These are phyloP conservation scores for Paecilomyces sp. DNA, from an alignment of 2,329 filamentous ascomycete genomes.

Conservation along the genomic window DNA sequence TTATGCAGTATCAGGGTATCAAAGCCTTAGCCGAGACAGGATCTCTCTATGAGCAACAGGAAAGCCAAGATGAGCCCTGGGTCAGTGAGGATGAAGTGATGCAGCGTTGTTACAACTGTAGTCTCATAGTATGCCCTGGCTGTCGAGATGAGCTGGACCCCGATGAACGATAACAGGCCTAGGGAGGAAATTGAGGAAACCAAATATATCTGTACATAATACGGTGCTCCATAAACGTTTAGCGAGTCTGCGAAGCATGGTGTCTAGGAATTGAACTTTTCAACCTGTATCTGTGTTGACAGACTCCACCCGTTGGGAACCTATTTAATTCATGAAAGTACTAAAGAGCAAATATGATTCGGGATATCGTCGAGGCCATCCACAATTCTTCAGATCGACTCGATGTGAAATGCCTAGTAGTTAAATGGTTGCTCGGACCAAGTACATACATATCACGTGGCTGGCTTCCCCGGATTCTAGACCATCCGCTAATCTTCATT, in stretches of 20 bases:
- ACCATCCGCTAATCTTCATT: background rate
- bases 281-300: background rate
- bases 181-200: background rate
- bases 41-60: background rate
- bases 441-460: background rate
- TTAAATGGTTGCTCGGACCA: too few species aligned
- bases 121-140: background rate
- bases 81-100: background rate
- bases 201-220: background rate
- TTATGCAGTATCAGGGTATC: conserved; percentile 2
- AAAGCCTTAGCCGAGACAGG: conserved; percentile 5
- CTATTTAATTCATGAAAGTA: background rate
- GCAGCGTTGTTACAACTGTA: background rate
- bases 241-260: background rate
- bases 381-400: background rate
- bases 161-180: background rate
- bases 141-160: background rate
- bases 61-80: background rate
- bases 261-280: background rate
- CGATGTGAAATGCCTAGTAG: background rate
- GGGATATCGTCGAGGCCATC: too few species aligned
- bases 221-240: background rate
- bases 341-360: background rate
- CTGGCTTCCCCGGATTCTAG: background rate
- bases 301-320: background rate